phyloP scores from a whole-genome alignment of 2,329 filamentous ascomycete genomes.

The Beauveria rudraprayagi region DNA sequence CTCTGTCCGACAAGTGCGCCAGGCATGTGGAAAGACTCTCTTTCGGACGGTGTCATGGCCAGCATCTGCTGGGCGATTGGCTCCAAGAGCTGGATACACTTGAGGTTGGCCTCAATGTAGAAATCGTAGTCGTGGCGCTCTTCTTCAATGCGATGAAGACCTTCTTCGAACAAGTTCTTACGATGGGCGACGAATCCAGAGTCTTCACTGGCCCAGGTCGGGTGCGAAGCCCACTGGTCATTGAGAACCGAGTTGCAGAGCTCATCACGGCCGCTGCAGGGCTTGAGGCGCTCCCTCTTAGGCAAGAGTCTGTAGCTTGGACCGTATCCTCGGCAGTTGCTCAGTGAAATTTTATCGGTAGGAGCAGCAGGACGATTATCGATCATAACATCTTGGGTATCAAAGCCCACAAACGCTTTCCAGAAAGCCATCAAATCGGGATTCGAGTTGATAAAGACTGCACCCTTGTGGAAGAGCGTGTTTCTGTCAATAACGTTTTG shows the following conservation, averaged over 20 bases:
- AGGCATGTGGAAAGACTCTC: constrained; percentile 69
- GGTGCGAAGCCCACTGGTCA: constrained; percentile 97
- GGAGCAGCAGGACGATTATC: constrained; percentile 71
- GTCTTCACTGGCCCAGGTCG: constrained; percentile 97
- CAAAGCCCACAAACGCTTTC: constrained; percentile 72
- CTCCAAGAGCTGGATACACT: constrained; percentile 92
- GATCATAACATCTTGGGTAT: constrained; percentile 67
- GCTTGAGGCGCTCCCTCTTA: constrained; percentile 81
- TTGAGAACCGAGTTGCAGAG: constrained; percentile 91
- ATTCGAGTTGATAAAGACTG: constrained; percentile 79
- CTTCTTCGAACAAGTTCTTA: constrained; percentile 93
- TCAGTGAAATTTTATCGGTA: constrained; percentile 77
- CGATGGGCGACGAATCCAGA: constrained; percentile 95
- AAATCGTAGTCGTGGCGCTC: constrained; percentile 98
- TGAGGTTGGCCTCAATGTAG: constrained; percentile 90
- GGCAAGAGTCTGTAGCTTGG: constrained; percentile 92
- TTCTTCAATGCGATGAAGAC: constrained; percentile 91
- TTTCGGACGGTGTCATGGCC: constrained; percentile 65
- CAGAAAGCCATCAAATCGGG: constrained; percentile 85
- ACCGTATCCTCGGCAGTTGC: constrained; percentile 90
- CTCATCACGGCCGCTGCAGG: constrained; percentile 89
- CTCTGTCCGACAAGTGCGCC: constrained; percentile 83
- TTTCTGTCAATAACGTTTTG: constrained; percentile 86
- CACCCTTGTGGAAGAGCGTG: constrained; percentile 73
- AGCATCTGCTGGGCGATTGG: constrained; percentile 88